Base-by-base conservation (phyloP, 768 basidiomycete species). In the Mycena capillaripes region DNA sequence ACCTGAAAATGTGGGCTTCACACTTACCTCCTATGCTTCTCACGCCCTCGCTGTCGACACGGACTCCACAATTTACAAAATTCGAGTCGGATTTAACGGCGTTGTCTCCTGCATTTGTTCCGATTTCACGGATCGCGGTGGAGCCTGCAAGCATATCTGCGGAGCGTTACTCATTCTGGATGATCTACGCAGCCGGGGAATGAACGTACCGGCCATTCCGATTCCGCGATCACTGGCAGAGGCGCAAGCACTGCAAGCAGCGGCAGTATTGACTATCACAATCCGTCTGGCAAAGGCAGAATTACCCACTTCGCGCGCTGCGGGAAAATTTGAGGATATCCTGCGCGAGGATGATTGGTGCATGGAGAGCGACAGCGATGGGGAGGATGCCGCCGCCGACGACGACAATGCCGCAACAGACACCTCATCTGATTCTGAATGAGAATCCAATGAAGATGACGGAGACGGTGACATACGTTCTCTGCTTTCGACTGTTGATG, bases 61-160 rank as follows among this genome's bases (percentile, higher is more conserved):
- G 70, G 14, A 6, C 38, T 4, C 10, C 36, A 16, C 40, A 46
- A 21, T n/a, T 36, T 74, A 74, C 19, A 42, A 46, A 44, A 32
- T 74, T n/a, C 34, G 27, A 11, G 29, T 74, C 17, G 21, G 25
- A 3, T 40, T 64, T 23, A 42, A 65, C 38, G 74, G 73, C 17
- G 53, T 30, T 21, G 55, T 40, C 58, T 19, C 66, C 9, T 60
- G 58, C 12, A 44, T 3, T 7, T 56, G 55, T 32, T 19, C 32
- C 0, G 46, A 62, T 44, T 32, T 62, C 17, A 10, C n/a, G 19
- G 32, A 60, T 3, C 16, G 68, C n/a, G 76, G 76, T 8, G 74
- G 74, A n/a, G 76, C 74, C 14, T 77, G 76, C 64, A 77, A 77
- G 44, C 76, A 77, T 34, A 64, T 77, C 19, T 62, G 70, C 4